These are phyloP conservation scores for Mycosphaerella sp. DNA, from an alignment of 2,329 filamentous ascomycete genomes.

Conservation along the genomic window DNA sequence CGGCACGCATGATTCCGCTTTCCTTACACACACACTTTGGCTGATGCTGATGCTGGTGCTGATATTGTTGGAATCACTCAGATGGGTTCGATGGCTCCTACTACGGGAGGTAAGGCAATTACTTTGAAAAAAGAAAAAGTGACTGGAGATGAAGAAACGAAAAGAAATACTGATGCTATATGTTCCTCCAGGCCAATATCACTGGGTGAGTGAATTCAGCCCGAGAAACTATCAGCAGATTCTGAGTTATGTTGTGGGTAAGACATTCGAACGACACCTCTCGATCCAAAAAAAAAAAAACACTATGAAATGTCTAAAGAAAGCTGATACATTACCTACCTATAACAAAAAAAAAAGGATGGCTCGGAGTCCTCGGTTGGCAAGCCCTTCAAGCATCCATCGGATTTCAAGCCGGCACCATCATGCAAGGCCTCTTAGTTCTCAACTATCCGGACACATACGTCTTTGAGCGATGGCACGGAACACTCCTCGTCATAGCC, in stretches of 20 bases:
- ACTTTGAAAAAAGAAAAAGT: too few relatives aligned
- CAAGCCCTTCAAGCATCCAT: conserved; percentile 36
- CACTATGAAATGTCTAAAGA: too few relatives aligned
- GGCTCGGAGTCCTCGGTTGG: conserved; percentile 37
- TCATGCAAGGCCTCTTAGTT: conserved; percentile 40
- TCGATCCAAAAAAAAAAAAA: too few relatives aligned
- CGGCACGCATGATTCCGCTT: neutral
- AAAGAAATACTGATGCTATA: neutral
- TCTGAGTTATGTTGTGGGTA: conserved; percentile 4
- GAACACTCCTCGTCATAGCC: conserved; percentile 36
- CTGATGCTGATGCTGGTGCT: neutral
- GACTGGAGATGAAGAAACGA: neutral
- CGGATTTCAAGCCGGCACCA: conserved; percentile 39
- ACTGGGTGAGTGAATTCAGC: conserved; percentile 21
- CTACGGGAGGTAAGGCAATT: conserved; percentile 30
- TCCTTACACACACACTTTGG: neutral
- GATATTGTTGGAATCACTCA: neutral
- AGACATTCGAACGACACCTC: neutral
- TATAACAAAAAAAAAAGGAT: conserved; percentile 24
- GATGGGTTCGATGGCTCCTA: conserved; percentile 27
- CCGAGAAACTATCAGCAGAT: neutral
- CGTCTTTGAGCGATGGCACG: conserved; percentile 38
- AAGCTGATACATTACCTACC: too few relatives aligned
- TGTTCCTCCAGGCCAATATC: neutral
- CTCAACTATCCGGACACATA: conserved; percentile 38